phyloP scores from a whole-genome alignment of 2,329 filamentous ascomycete genomes.

The Exophiala mesophila region DNA sequence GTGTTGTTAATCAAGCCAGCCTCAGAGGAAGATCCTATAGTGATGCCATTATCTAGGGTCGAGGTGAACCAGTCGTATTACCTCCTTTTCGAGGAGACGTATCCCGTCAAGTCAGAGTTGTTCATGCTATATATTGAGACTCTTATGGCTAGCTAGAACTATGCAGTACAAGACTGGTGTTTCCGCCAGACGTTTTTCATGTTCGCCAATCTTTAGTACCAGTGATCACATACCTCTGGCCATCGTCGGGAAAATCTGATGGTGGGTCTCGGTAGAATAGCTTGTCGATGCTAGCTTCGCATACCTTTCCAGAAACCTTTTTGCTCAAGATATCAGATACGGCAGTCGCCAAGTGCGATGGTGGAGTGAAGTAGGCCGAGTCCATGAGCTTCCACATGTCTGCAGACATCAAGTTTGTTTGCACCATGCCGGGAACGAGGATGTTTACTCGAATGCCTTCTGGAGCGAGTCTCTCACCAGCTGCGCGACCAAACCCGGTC shows the following conservation, averaged over 20 bases:
- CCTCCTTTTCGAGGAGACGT: too few relatives aligned
- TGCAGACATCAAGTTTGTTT: neutral
- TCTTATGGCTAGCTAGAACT: too few relatives aligned
- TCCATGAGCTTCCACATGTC: neutral
- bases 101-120: too few relatives aligned
- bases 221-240: too few relatives aligned
- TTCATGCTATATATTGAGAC: too few relatives aligned
- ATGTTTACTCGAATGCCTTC: neutral
- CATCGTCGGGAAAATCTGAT: neutral
- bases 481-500: constrained; percentile 45
- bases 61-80: too few relatives aligned
- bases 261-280: neutral
- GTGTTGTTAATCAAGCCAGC: too few relatives aligned
- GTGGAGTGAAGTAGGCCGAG: neutral
- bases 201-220: too few relatives aligned
- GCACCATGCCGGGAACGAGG: neutral
- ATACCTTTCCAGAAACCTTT: neutral
- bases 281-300: neutral
- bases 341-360: neutral
- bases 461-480: neutral
- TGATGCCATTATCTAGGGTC: too few relatives aligned
- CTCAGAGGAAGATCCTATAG: too few relatives aligned
- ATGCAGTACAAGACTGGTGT: too few relatives aligned
- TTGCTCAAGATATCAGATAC: neutral
- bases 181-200: too few relatives aligned